A percentile compares a stretch with the other conserved stretches of the same genome.
These are phyloP conservation scores for Diaporthe humulicola DNA, from an alignment of 2,329 filamentous ascomycete species.

Conservation along the genomic window DNA sequence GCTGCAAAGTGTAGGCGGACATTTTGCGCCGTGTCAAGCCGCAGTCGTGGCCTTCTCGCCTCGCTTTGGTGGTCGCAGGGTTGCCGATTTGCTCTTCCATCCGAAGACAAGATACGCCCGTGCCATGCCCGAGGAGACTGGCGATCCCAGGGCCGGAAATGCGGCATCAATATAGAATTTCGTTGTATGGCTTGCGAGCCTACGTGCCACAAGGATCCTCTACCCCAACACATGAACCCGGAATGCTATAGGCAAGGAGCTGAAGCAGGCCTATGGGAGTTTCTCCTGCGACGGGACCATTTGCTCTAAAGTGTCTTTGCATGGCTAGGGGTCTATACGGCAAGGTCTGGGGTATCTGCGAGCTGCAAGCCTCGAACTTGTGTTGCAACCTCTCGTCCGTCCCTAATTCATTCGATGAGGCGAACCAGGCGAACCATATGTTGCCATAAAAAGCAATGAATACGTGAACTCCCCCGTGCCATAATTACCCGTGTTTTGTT, in stretches of 20 bases:
- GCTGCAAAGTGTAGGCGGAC: not conserved
- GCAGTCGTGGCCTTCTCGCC: not conserved
- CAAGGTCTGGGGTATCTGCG: conserved; percentile 24
- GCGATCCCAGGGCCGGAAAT: conserved; percentile 8
- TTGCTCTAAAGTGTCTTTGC: not conserved
- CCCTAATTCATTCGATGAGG: conserved; percentile 10
- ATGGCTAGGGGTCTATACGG: conserved; percentile 1
- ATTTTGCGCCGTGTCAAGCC: not conserved
- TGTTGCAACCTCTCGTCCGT: not conserved
- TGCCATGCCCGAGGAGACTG: not conserved
- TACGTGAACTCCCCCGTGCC: not conserved
- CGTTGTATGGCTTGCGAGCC: not conserved
- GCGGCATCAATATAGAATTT: not conserved
- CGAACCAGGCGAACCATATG: not conserved
- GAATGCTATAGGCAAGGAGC: not conserved
- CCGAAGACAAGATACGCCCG: not conserved
- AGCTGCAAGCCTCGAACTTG: conserved; percentile 15
- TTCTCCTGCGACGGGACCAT: conserved; percentile 15
- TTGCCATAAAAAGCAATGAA: not conserved
- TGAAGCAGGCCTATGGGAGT: not conserved
- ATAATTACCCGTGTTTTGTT: not conserved
- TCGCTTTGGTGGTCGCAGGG: not conserved
- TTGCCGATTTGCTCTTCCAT: not conserved
- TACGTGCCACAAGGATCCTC: not conserved
- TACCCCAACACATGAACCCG: not conserved